Conservation (phyloP, 2,329 filamentous ascomycete species). For the Colletotrichum lini region DNA sequence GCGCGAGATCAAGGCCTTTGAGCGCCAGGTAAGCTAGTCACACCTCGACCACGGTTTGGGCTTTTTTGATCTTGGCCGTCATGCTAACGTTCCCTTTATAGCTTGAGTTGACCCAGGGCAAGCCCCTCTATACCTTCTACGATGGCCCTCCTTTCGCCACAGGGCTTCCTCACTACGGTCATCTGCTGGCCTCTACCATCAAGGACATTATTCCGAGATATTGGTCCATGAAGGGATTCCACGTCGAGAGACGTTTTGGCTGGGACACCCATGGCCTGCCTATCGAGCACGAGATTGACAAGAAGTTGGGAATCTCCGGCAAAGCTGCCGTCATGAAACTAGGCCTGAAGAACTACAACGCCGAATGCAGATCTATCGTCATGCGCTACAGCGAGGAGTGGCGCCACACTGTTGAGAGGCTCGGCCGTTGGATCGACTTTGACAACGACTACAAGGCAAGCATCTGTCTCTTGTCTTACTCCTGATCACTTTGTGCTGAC, state of each 20-base stretch:
- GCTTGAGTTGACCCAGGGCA: slow-evolving; percentile 85
- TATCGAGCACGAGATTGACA: slow-evolving; percentile 98
- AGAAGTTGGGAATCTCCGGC: slow-evolving; percentile 90
- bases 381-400: slow-evolving; percentile 92
- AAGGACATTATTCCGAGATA: slow-evolving; percentile 98
- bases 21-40: slow-evolving; percentile 74
- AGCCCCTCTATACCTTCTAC: slow-evolving; percentile 93
- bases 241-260: slow-evolving; percentile 92
- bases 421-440: slow-evolving; percentile 97
- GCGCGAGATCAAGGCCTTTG: slow-evolving; percentile 93
- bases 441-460: slow-evolving; percentile 94
- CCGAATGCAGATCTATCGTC: slow-evolving; percentile 91
- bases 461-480: background rate
- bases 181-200: slow-evolving; percentile 91
- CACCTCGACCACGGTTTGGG: background rate
- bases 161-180: slow-evolving; percentile 76
- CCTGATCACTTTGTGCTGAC: slow-evolving; percentile 39
- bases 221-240: slow-evolving; percentile 96
- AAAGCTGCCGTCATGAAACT: slow-evolving; percentile 89
- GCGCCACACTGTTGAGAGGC: slow-evolving; percentile 87
- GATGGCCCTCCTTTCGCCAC: slow-evolving; percentile 88
- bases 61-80: background rate
- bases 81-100: slow-evolving; percentile 47
- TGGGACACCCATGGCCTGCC: slow-evolving; percentile 97
- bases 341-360: slow-evolving; percentile 91